phyloP scores from a whole-genome alignment of 306 rosid genomes.

The Corylus americana region DNA sequence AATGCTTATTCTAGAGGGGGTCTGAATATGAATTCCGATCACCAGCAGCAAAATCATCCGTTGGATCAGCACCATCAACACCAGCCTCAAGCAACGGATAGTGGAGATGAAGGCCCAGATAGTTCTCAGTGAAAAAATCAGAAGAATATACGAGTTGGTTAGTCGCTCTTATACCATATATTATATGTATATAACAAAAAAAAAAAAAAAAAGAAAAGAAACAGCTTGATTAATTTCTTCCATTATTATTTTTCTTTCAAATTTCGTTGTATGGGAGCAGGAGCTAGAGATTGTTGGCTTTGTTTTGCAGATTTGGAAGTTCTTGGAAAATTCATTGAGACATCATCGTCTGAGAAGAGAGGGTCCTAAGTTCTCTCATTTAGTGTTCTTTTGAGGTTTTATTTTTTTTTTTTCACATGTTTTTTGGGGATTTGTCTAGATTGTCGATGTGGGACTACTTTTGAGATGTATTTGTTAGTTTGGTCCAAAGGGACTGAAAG shows the following conservation, averaged over 20 bases:
- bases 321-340: constrained; percentile 36
- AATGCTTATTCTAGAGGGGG: constrained; percentile 74
- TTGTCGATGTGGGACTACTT: constrained; percentile 33
- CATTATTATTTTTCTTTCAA: constrained; percentile 10
- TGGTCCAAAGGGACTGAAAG: constrained; percentile 71
- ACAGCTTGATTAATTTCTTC: background rate
- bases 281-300: constrained; percentile 34
- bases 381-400: constrained; percentile 11
- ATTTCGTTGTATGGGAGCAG: constrained; percentile 30
- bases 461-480: constrained; percentile 43
- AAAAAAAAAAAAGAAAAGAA: background rate
- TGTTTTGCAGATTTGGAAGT: constrained; percentile 51
- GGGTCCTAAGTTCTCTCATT: constrained; percentile 28
- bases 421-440: constrained; percentile 27
- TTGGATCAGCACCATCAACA: constrained; percentile 53
- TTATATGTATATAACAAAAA: background rate
- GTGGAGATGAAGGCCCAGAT: constrained; percentile 72
- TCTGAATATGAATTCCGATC: constrained; percentile 60
- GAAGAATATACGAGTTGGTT: constrained; percentile 35
- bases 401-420: background rate
- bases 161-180: constrained; percentile 32
- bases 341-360: constrained; percentile 25
- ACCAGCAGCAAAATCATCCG: constrained; percentile 43
- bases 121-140: constrained; percentile 52
- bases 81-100: constrained; percentile 44